Conservation (phyloP, 2,329 filamentous ascomycete species). For the Cladosporium phlei region DNA sequence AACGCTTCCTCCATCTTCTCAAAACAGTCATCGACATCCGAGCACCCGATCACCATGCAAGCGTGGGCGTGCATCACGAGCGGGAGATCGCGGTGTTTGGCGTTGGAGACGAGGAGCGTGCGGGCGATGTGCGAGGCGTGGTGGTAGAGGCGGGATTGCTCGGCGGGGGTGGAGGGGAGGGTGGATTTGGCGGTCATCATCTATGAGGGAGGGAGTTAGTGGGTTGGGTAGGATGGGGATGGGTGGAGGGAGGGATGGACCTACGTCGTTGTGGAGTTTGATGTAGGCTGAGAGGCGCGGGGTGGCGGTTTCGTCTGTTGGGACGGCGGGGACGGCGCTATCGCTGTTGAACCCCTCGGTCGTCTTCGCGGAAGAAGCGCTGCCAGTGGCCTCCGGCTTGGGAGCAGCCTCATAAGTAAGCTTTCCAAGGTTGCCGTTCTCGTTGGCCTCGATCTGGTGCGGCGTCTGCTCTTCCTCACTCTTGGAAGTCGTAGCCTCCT, state of each 20-base stretch:
- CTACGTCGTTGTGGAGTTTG: constrained; percentile 1
- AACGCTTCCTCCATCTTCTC: constrained; percentile 2
- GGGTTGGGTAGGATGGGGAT: too few relatives aligned
- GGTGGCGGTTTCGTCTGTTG: background rate
- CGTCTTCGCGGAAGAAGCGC: too few relatives aligned
- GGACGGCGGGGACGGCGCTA: too few relatives aligned
- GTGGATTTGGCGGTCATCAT: constrained; percentile 3
- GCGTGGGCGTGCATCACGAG: constrained; percentile 5
- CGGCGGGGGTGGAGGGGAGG: background rate
- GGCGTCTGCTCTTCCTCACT: too few relatives aligned
- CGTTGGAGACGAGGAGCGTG: background rate
- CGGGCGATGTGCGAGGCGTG: background rate
- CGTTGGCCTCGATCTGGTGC: too few relatives aligned
- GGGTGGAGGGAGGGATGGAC: background rate
- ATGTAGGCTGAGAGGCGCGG: background rate
- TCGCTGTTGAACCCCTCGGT: background rate
- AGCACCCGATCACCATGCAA: background rate
- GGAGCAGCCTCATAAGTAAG: too few relatives aligned
- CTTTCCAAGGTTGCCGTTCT: too few relatives aligned
- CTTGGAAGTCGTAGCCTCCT: background rate
- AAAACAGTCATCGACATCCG: constrained; percentile 1
- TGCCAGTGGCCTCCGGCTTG: background rate
- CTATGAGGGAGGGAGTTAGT: background rate
- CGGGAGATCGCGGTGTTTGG: background rate
- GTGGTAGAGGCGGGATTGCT: background rate